Evolutionary conservation across 768 basidiomycete species (phyloP).

Genomic region (Agrocybe pediades): DNA sequence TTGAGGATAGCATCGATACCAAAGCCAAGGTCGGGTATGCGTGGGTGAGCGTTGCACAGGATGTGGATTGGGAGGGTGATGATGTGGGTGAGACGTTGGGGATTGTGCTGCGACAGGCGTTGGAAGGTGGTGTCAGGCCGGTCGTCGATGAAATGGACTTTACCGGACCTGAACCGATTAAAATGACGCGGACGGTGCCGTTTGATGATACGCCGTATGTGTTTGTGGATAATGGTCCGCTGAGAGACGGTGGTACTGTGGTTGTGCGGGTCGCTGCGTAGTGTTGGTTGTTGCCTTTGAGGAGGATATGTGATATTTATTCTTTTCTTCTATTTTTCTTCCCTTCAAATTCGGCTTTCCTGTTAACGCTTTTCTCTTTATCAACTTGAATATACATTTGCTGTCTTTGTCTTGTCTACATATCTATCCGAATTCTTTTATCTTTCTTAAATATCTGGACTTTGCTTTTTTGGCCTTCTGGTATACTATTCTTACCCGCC

Average conservation of each 20-base stretch:
- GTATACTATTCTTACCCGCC: too few species aligned
- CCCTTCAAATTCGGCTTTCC: too few species aligned
- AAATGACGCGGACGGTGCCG: constrained; percentile 38
- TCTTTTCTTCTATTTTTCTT: too few species aligned
- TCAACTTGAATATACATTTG: too few species aligned
- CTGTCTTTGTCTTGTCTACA: too few species aligned
- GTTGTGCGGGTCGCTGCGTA: constrained; percentile 42
- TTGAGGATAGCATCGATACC: constrained; percentile 10
- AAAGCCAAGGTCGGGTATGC: constrained; percentile 65
- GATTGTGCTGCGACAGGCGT: constrained; percentile 40
- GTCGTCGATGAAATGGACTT: constrained; percentile 39
- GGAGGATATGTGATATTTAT: too few species aligned
- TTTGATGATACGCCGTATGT: constrained; percentile 58
- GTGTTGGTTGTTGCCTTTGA: too few species aligned
- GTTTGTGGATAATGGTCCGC: constrained; percentile 42
- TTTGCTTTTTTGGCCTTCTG: too few species aligned
- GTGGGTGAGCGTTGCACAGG: constrained; percentile 80
- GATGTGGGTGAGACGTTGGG: constrained; percentile 59
- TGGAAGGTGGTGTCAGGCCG: constrained; percentile 46
- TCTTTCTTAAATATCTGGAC: too few species aligned
- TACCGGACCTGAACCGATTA: constrained; percentile 11
- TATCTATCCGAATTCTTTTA: too few species aligned
- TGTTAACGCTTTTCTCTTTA: too few species aligned
- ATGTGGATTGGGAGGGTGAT: constrained; percentile 82
- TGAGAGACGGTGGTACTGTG: constrained; percentile 43